Evolutionary conservation across 2,329 filamentous ascomycete genomes (phyloP).

Genomic region (Aspergillus terreus): DNA sequence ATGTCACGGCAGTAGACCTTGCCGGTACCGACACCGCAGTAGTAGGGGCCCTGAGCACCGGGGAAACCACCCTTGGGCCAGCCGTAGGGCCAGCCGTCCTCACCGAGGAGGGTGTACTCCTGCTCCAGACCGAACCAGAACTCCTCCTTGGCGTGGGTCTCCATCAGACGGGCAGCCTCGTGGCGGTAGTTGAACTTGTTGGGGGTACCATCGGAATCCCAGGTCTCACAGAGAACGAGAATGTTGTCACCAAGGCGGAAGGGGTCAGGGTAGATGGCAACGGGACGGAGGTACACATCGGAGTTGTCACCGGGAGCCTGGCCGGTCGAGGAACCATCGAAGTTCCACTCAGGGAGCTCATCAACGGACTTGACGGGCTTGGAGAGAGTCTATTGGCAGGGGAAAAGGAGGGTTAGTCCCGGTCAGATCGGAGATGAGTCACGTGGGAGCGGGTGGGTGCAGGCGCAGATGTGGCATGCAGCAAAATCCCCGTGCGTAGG

Average conservation of each 20-base stretch:
- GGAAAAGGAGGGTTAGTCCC: not conserved
- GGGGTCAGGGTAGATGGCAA: slow-evolving; percentile 85
- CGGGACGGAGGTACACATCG: slow-evolving; percentile 91
- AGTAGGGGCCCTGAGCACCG: slow-evolving; percentile 89
- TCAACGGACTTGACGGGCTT: slow-evolving; percentile 56
- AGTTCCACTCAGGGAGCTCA: slow-evolving; percentile 75
- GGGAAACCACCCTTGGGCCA: slow-evolving; percentile 87
- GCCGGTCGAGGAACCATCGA: slow-evolving; percentile 83
- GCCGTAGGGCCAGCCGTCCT: slow-evolving; percentile 84
- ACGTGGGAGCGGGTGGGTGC: not conserved
- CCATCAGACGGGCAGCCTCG: slow-evolving; percentile 85
- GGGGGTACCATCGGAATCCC: slow-evolving; percentile 87
- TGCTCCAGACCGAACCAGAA: slow-evolving; percentile 99
- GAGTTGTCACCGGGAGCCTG: slow-evolving; percentile 95
- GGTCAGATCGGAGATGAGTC: not conserved
- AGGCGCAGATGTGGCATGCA: not conserved
- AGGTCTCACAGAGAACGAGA: slow-evolving; percentile 90
- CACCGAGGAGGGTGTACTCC: slow-evolving; percentile 91
- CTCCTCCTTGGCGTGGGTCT: slow-evolving; percentile 73
- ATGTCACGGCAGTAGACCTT: slow-evolving; percentile 98
- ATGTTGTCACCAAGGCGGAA: slow-evolving; percentile 89
- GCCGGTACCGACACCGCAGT: slow-evolving; percentile 95
- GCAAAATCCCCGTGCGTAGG: not conserved
- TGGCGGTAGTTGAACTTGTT: slow-evolving; percentile 99
- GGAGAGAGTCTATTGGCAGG: slow-evolving; percentile 55